A percentile compares a stretch with the other conserved stretches of the same genome.
Conservation (phyloP, 345 rosid genomes). For the Alliaria petiolata region DNA sequence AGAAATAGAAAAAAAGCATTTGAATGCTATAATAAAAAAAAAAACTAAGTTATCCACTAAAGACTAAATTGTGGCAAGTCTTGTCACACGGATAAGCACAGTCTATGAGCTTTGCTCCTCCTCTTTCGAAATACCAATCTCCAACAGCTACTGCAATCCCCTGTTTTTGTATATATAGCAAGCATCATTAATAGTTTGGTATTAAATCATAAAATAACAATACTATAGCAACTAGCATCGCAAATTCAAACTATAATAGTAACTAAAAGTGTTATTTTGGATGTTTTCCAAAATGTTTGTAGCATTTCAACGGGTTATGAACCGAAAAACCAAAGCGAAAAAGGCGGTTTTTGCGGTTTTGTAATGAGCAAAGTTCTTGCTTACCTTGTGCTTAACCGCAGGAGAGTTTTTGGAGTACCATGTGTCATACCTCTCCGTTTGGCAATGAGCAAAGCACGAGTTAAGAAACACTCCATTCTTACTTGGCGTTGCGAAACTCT, state of each 20-base stretch:
- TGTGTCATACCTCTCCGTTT: conserved; percentile 36
- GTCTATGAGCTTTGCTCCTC: conserved; percentile 58
- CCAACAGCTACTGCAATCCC: conserved; percentile 84
- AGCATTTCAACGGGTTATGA: not conserved
- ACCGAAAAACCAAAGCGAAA: not conserved
- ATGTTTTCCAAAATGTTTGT: not conserved
- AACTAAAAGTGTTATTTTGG: not conserved
- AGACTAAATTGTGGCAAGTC: conserved; percentile 88
- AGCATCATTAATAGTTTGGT: not conserved
- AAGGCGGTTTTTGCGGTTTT: not conserved
- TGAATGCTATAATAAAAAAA: not conserved
- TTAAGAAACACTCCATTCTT: conserved; percentile 33
- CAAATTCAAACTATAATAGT: not conserved
- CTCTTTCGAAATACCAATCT: conserved; percentile 86
- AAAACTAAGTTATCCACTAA: conserved; percentile 32
- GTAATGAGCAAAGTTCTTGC: not conserved
- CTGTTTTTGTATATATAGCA: conserved; percentile 40
- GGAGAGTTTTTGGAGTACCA: conserved; percentile 32
- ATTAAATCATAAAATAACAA: no score
- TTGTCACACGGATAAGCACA: conserved; percentile 92
- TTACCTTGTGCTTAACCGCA: conserved; percentile 26
- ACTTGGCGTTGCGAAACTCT: conserved; percentile 6
- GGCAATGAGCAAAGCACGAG: conserved; percentile 36
- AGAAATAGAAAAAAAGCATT: not conserved
- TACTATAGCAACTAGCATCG: not conserved